Percentiles rank a stretch among this genome's conserved stretches.
Evolutionary conservation across 306 rosid genomes (phyloP).

Genomic region (Sindora glabra): DNA sequence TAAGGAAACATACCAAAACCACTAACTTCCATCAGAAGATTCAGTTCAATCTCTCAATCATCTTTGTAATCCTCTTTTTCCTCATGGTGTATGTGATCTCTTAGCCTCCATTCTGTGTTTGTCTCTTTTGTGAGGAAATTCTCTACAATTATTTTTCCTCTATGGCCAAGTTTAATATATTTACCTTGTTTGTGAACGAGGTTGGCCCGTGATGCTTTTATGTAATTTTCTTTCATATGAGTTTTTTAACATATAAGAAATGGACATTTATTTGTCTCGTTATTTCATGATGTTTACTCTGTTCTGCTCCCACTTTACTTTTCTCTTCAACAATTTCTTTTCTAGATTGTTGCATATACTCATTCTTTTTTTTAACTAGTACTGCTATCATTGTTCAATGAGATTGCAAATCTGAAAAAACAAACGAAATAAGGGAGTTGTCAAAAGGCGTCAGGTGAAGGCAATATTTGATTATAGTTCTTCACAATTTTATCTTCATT

Average conservation of each 20-base stretch:
- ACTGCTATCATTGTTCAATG: not conserved
- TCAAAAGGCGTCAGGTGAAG: not conserved
- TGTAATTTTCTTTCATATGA: slow-evolving; percentile 2
- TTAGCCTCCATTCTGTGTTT: slow-evolving; percentile 8
- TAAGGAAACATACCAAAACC: too few relatives aligned
- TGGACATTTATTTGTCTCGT: not conserved
- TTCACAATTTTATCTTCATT: not conserved
- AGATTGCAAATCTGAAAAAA: not conserved
- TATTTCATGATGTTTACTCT: not conserved
- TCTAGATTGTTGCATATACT: not conserved
- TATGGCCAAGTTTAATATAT: slow-evolving; percentile 67
- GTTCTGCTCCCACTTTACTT: not conserved
- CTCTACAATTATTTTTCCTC: slow-evolving; percentile 72
- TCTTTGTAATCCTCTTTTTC: not conserved
- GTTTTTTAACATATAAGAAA: slow-evolving; percentile 18
- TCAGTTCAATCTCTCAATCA: too few relatives aligned
- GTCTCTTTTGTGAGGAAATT: slow-evolving; percentile 18
- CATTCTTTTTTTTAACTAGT: not conserved
- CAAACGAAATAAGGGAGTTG: not conserved
- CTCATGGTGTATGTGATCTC: slow-evolving; percentile 12
- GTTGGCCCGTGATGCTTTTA: slow-evolving; percentile 37
- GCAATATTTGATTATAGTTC: not conserved
- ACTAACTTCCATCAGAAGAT: too few relatives aligned
- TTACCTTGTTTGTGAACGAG: slow-evolving; percentile 53
- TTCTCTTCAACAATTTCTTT: not conserved